These are phyloP conservation scores for Prillingera fragicola DNA, from an alignment of 1,284 basidiomycete genomes.

Conservation along the genomic window DNA sequence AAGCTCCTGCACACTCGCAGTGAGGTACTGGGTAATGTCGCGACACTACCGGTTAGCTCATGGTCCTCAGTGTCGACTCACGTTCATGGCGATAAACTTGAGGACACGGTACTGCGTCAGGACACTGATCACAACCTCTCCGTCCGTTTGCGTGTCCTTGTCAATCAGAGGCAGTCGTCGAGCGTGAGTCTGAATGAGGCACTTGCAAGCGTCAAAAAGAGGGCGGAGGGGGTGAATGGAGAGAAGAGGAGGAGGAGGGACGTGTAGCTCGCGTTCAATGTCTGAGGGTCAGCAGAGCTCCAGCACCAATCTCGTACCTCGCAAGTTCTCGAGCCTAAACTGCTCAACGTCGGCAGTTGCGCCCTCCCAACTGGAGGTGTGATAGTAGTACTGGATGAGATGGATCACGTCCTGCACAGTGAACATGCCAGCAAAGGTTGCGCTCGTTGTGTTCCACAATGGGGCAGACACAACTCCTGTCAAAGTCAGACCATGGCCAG, in stretches of 20 bases:
- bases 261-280: constrained; percentile 87
- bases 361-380: constrained; percentile 74
- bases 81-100: constrained; percentile 98
- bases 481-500: constrained; percentile 1
- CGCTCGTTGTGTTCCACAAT: constrained; percentile 91
- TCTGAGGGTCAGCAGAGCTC: constrained; percentile 57
- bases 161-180: constrained; percentile 91
- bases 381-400: constrained; percentile 93
- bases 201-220: constrained; percentile 82
- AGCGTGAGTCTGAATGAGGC: constrained; percentile 92
- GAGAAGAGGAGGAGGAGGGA: constrained; percentile 84
- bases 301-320: constrained; percentile 61
- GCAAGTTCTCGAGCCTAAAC: constrained; percentile 79
- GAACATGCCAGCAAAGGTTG: constrained; percentile 86
- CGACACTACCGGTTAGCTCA: constrained; percentile 29
- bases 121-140: constrained; percentile 92
- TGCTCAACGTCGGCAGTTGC: constrained; percentile 88
- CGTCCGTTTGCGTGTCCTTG: constrained; percentile 84
- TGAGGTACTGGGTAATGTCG: constrained; percentile 47
- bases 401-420: constrained; percentile 94
- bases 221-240: constrained; percentile 82
- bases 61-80: constrained; percentile 48
- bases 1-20: constrained; percentile 65
- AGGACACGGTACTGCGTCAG: constrained; percentile 96
- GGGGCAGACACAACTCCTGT: constrained; percentile 95